Evolutionary conservation across 1,284 basidiomycete species (phyloP).

Genomic region (Phlebopus sp.): DNA sequence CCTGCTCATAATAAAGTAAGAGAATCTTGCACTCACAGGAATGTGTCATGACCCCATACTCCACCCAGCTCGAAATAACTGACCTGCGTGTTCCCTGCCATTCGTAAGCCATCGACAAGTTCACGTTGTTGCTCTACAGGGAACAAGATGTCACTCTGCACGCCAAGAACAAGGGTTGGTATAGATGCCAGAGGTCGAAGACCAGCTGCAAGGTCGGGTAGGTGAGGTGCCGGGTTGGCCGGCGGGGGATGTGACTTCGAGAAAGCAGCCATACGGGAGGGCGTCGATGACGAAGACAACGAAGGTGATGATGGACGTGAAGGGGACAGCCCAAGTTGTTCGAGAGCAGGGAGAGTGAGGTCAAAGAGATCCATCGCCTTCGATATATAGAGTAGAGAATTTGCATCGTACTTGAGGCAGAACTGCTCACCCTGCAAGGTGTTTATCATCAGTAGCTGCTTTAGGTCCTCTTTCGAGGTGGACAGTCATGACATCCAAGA

Average conservation of each 20-base stretch:
- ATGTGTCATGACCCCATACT: slow-evolving; percentile 98
- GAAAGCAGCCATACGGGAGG: slow-evolving; percentile 45
- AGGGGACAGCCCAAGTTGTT: slow-evolving; percentile 55
- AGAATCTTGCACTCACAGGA: slow-evolving; percentile 53
- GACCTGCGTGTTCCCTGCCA: slow-evolving; percentile 85
- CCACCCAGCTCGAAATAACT: slow-evolving; percentile 98
- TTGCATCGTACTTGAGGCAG: slow-evolving; percentile 98
- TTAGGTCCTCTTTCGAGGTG: background rate
- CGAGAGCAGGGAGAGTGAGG: slow-evolving; percentile 81
- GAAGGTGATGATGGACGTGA: slow-evolving; percentile 26
- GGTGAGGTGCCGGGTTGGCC: slow-evolving; percentile 67
- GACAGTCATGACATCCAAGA: background rate
- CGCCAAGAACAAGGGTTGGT: slow-evolving; percentile 88
- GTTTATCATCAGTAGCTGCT: slow-evolving; percentile 5
- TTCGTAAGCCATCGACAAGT: slow-evolving; percentile 86
- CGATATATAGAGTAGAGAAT: slow-evolving; percentile 96
- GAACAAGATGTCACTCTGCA: slow-evolving; percentile 96
- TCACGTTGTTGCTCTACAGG: slow-evolving; percentile 98
- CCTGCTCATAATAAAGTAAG: background rate
- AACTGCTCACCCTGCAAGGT: slow-evolving; percentile 77
- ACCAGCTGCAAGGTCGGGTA: slow-evolving; percentile 82
- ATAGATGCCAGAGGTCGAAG: slow-evolving; percentile 74
- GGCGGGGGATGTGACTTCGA: slow-evolving; percentile 72
- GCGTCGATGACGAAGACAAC: slow-evolving; percentile 20
- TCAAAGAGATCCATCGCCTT: slow-evolving; percentile 99